These are phyloP conservation scores for Starmerella vitae DNA, from an alignment of 805 yeast species.

Conservation along the genomic window DNA sequence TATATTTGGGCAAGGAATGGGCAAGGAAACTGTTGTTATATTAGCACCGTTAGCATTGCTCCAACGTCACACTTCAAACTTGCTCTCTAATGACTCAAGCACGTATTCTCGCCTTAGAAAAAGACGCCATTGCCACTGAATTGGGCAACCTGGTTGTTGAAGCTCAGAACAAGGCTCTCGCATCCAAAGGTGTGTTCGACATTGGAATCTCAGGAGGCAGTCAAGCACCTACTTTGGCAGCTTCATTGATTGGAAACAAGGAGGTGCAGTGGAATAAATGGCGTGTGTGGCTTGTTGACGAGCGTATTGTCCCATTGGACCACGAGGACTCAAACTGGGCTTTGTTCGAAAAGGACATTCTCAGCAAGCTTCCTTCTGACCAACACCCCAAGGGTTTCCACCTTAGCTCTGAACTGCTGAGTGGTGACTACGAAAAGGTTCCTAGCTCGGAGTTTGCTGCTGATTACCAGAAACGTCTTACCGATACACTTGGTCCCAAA, in stretches of 20 bases:
- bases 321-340: conserved; percentile 81
- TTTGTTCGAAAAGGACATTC: conserved; percentile 51
- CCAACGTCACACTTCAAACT: no score
- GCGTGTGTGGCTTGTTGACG: conserved; percentile 76
- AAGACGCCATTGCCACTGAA: conserved; percentile 47
- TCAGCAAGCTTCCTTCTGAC: conserved; percentile 30
- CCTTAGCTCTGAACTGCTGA: conserved; percentile 42
- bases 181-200: conserved; percentile 37
- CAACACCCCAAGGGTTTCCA: conserved; percentile 17
- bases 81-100: conserved; percentile 15
- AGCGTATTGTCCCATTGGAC: conserved; percentile 71
- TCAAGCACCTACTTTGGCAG: conserved; percentile 52
- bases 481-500: conserved; percentile 30
- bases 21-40: no score
- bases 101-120: conserved; percentile 28
- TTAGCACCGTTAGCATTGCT: no score
- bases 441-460: conserved; percentile 15
- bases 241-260: conserved; percentile 49
- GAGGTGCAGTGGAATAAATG: conserved; percentile 27
- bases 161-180: conserved; percentile 48
- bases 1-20: no score
- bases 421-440: conserved; percentile 3
- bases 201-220: conserved; percentile 90
- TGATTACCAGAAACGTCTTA: conserved; percentile 48
- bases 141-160: conserved; percentile 51